Conservation (phyloP, 192 early-diverging fungal genomes). For the Backusella luteola region DNA sequence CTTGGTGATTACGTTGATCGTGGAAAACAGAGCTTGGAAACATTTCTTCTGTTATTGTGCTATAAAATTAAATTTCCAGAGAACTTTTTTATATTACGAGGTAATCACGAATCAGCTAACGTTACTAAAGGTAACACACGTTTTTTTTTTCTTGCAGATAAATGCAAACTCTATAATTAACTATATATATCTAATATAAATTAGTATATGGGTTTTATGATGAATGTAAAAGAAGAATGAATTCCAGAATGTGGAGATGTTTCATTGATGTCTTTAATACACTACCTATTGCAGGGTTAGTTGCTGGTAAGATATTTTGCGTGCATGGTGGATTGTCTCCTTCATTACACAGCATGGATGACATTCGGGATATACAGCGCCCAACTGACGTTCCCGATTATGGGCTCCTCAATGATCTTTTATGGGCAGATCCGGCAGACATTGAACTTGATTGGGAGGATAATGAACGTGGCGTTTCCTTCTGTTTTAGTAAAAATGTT, state of each 20-base stretch:
- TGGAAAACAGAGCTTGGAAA: constrained; percentile 94
- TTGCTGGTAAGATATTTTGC: constrained; percentile 93
- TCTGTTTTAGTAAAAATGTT: constrained; percentile 87
- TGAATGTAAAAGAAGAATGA: constrained; percentile 91
- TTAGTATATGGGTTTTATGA: constrained; percentile 96
- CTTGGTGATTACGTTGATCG: constrained; percentile 98
- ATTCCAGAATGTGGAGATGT: constrained; percentile 86
- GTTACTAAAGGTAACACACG: constrained; percentile 71
- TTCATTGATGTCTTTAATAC: constrained; percentile 94
- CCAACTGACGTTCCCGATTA: constrained; percentile 92
- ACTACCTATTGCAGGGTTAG: constrained; percentile 90
- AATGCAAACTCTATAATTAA: background rate
- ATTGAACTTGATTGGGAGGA: constrained; percentile 82
- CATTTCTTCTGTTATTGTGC: constrained; percentile 88
- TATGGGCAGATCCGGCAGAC: constrained; percentile 93
- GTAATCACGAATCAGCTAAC: constrained; percentile 97
- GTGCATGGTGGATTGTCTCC: constrained; percentile 94
- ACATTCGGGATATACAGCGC: constrained; percentile 75
- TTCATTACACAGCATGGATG: constrained; percentile 75
- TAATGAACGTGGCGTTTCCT: constrained; percentile 94
- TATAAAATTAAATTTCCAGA: constrained; percentile 98
- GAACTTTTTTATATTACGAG: constrained; percentile 94
- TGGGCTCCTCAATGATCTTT: constrained; percentile 86
- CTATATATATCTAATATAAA: constrained; percentile 20
- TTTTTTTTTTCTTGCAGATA: background rate